These are phyloP conservation scores for Termitomyces sp. DNA, from an alignment of 768 basidiomycete species.

Conservation along the genomic window DNA sequence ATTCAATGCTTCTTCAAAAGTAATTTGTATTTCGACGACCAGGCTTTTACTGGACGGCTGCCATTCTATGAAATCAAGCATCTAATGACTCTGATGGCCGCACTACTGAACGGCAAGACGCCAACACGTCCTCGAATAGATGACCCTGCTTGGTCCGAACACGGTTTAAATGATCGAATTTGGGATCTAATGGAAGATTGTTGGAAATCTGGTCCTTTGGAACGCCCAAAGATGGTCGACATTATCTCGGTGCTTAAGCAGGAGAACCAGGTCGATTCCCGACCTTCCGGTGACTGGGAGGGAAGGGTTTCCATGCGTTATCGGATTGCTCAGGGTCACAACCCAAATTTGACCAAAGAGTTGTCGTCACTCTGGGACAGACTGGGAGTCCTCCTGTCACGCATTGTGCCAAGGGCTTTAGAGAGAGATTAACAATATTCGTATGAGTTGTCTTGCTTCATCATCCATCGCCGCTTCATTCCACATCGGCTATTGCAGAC, in stretches of 20 bases:
- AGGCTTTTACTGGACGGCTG: conserved; percentile 9
- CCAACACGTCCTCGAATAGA: not conserved
- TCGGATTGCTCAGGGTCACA: not conserved
- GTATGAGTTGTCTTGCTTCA: not conserved
- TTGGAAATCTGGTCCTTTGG: not conserved
- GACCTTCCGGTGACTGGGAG: conserved; percentile 4
- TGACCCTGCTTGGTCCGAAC: conserved; percentile 1
- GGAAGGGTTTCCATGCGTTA: conserved; percentile 4
- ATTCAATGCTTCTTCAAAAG: not conserved
- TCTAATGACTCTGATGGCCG: not conserved
- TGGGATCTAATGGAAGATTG: conserved; percentile 10
- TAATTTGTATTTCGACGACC: not conserved
- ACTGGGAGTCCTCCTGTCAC: not conserved
- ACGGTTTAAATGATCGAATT: conserved; percentile 1
- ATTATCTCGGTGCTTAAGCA: conserved; percentile 1
- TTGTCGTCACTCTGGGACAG: not conserved
- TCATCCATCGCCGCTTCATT: not conserved
- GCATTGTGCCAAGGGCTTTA: not conserved
- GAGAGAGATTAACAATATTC: not conserved
- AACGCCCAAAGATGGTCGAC: conserved; percentile 7
- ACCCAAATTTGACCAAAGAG: not conserved
- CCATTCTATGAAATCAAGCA: conserved; percentile 1
- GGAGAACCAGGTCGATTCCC: not conserved
- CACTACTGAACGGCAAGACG: not conserved
- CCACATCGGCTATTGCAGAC: not conserved